phyloP scores from a whole-genome alignment of 495 filamentous ascomycete species.

The Arthonia radiata region DNA sequence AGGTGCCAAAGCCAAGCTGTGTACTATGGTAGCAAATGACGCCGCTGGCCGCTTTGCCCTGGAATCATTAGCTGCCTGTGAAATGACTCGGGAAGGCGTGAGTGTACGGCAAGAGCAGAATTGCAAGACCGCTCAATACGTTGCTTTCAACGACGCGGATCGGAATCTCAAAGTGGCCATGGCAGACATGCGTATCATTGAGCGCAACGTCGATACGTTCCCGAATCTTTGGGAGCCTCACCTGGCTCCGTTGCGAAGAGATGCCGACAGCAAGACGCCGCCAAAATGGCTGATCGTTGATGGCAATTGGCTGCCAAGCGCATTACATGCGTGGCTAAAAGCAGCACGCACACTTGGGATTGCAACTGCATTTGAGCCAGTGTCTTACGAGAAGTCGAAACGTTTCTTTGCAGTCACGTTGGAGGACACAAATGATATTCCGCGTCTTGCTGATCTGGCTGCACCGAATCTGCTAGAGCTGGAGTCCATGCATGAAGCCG shows the following conservation, averaged over 20 bases:
- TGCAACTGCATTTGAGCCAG: conserved; percentile 71
- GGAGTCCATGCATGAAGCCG: conserved; percentile 41
- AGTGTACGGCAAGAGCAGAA: too few species aligned
- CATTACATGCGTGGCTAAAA: conserved; percentile 35
- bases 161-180: conserved; percentile 70
- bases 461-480: conserved; percentile 73
- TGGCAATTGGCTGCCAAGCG: conserved; percentile 47
- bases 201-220: conserved; percentile 15
- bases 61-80: too few species aligned
- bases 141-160: conserved; percentile 61
- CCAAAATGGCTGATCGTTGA: conserved; percentile 61
- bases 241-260: conserved; percentile 16
- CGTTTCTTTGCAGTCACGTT: conserved; percentile 35
- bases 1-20: conserved; percentile 34
- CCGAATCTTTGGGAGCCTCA: not conserved
- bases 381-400: conserved; percentile 51
- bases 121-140: conserved; percentile 72
- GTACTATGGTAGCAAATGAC: conserved; percentile 55
- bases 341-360: conserved; percentile 26
- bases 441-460: conserved; percentile 29
- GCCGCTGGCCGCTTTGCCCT: conserved; percentile 48
- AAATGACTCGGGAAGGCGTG: too few species aligned
- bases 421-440: conserved; percentile 7
- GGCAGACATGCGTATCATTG: conserved; percentile 83
- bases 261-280: conserved; percentile 23